phyloP scores from a whole-genome alignment of 2,329 filamentous ascomycete species.

The Tolypocladium capitatum region DNA sequence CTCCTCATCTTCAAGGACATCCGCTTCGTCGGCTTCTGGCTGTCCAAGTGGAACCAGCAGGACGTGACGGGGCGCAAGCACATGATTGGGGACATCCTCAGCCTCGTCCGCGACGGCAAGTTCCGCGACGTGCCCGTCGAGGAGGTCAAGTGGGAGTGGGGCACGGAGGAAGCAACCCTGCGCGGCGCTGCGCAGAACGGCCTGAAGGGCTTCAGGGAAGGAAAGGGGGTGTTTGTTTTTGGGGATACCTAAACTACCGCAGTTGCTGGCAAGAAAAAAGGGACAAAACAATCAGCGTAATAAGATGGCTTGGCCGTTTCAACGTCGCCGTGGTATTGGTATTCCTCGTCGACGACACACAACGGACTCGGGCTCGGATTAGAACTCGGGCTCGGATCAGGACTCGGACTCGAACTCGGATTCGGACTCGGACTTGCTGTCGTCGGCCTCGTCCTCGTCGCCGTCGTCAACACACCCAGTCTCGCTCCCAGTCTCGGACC shows the following conservation, averaged over 20 bases:
- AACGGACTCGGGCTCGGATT: too few relatives aligned
- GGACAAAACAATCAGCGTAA: background rate
- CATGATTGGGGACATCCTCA: conserved; percentile 76
- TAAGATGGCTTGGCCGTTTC: background rate
- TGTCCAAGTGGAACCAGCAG: conserved; percentile 73
- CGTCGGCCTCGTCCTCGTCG: too few relatives aligned
- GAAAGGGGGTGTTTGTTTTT: conserved; percentile 86
- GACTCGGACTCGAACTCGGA: too few relatives aligned
- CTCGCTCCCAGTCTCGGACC: too few relatives aligned
- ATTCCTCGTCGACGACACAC: too few relatives aligned
- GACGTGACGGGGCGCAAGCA: conserved; percentile 60
- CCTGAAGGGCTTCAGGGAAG: conserved; percentile 68
- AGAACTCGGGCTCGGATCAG: too few relatives aligned
- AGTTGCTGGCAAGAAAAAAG: background rate
- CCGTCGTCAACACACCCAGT: too few relatives aligned
- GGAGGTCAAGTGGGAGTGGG: conserved; percentile 70
- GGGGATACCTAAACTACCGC: conserved; percentile 32
- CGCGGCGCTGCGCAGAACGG: conserved; percentile 69
- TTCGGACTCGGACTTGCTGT: too few relatives aligned
- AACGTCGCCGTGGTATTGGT: too few relatives aligned
- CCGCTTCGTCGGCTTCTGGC: conserved; percentile 85
- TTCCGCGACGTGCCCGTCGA: conserved; percentile 79
- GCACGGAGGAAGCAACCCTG: conserved; percentile 57
- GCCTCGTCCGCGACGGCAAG: conserved; percentile 58
- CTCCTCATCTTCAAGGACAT: conserved; percentile 90